Evolutionary conservation across 2,329 filamentous ascomycete species (phyloP).

Genomic region (Neofusicoccum ribis): DNA sequence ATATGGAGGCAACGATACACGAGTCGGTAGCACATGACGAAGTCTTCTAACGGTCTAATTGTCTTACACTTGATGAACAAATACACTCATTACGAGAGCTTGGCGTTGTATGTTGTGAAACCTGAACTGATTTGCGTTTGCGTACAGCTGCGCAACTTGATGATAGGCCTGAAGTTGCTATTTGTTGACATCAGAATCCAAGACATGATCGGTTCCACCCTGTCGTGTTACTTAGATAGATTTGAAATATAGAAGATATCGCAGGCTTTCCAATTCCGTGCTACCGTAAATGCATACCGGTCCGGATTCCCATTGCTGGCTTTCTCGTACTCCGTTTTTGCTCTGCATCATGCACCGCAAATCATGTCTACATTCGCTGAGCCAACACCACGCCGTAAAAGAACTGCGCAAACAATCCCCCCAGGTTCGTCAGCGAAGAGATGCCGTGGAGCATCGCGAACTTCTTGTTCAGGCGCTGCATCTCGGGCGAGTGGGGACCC

Average conservation of each 20-base stretch:
- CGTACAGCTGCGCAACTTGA: no score
- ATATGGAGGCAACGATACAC: background rate
- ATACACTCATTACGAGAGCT: background rate
- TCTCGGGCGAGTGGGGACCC: conserved; percentile 78
- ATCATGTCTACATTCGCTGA: conserved; percentile 50
- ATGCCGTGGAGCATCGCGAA: conserved; percentile 80
- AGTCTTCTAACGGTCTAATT: background rate
- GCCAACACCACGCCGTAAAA: conserved; percentile 78
- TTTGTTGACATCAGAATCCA: no score
- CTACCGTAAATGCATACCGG: background rate
- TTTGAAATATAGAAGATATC: no score
- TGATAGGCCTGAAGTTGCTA: no score
- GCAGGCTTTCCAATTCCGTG: no score
- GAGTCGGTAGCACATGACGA: background rate
- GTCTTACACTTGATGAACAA: background rate
- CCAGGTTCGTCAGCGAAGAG: conserved; percentile 76
- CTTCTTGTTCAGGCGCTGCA: conserved; percentile 55
- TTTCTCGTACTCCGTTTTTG: background rate
- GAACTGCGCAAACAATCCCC: conserved; percentile 67
- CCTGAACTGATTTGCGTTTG: no score
- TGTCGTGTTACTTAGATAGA: no score
- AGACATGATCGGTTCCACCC: no score
- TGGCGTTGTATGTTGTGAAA: no score
- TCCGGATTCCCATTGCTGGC: no score
- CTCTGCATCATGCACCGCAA: background rate